phyloP scores from a whole-genome alignment of 116 monocot genomes.

The Posidonia oceanica region DNA sequence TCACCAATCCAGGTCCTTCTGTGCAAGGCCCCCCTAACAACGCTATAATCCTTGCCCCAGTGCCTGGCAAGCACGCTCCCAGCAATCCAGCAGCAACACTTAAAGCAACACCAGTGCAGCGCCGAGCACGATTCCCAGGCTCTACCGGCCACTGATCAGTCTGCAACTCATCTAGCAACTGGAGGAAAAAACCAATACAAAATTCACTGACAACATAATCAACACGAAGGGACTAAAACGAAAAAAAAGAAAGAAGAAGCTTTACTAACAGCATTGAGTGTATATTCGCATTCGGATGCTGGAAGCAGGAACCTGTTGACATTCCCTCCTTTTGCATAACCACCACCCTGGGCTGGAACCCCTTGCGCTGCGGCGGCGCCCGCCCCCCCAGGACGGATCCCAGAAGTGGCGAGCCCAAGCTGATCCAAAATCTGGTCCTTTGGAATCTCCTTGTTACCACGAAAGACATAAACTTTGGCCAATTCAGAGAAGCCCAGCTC shows the following conservation, averaged over 20 bases:
- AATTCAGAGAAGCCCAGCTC: conserved; percentile 83
- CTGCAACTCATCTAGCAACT: conserved; percentile 94
- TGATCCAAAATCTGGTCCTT: conserved; percentile 89
- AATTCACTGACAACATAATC: neutral
- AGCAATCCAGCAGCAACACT: conserved; percentile 88
- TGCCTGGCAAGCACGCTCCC: conserved; percentile 85
- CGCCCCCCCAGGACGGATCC: neutral
- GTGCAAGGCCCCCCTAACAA: conserved; percentile 97
- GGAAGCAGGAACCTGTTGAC: conserved; percentile 81
- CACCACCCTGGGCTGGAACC: neutral
- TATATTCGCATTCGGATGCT: conserved; percentile 84
- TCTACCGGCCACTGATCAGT: conserved; percentile 93
- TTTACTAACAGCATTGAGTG: conserved; percentile 65
- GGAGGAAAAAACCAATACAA: conserved; percentile 1
- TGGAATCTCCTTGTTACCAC: conserved; percentile 79
- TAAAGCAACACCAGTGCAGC: conserved; percentile 92
- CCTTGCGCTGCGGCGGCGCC: neutral
- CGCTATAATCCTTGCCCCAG: conserved; percentile 91
- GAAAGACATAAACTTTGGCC: conserved; percentile 72
- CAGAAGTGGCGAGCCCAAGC: conserved; percentile 43
- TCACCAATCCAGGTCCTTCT: conserved; percentile 95
- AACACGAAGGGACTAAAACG: neutral
- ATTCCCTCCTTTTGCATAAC: conserved; percentile 8
- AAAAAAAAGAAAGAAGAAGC: neutral
- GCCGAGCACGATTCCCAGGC: conserved; percentile 48